Evolutionary conservation across 2,329 filamentous ascomycete species (phyloP), one percentile per base, ranked within the genome.

Genomic region (Thyridium curvatum): DNA sequence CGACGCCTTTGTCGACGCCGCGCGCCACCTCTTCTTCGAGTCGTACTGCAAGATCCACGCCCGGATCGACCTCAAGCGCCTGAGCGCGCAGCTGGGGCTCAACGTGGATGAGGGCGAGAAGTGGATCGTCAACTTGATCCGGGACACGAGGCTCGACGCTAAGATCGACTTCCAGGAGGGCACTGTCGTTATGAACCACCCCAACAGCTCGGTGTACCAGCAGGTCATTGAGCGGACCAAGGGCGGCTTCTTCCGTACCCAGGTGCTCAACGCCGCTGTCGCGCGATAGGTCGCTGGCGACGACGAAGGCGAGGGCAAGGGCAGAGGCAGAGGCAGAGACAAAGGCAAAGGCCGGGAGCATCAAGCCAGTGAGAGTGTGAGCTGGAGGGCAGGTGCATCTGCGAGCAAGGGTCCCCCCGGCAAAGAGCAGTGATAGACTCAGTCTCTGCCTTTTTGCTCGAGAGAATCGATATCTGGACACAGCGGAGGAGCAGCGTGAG

Each of bases 31-130:
- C 44, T 97, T 98, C 63, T 97, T 91, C 39, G 93, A 98, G 74
- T 89, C 82, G 64, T 98, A 98, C 77, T 98, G 93, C 86, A 97
- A 97, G 79, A 98, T 98, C 62, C 94, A 97, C 66, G 89, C 94
- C 61, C 79, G 91, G 54, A 98, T 98, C 61, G 91, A 97, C 64
- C 97, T 98, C 64, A 89, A 90, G 77, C 93, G 97, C 55, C 79
- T 98, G 43, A 95, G 89, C 49, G 84, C 82, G 47, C 86, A 93
- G 61, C 81, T 98, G 44, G 93, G 91, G 49, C 76, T 98, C 49
- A 88, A 85, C 60, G 83, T 90, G 55, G 88, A 94, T 59, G 93
- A 97, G 58, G 93, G 93, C 55, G 93, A 98, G 80, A 98, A 98
- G 75, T 98, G 93, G 93, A 98, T 98, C 58, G 93, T 98, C 54